Conservation (phyloP, 2,329 filamentous ascomycete genomes). For the Colletotrichum tofieldiae region DNA sequence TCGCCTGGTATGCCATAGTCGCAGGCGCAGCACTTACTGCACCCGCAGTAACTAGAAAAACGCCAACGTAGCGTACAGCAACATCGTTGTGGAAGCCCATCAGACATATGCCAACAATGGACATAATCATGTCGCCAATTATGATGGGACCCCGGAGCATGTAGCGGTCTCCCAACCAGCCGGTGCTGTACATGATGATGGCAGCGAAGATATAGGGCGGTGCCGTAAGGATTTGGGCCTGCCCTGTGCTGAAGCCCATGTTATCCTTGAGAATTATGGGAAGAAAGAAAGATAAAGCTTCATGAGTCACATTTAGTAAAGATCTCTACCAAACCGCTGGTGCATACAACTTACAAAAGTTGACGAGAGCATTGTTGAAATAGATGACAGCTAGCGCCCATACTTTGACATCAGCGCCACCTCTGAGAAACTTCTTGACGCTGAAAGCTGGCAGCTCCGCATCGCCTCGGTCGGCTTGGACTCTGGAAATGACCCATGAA, state of each 20-base stretch:
- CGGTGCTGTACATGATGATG: constrained; percentile 73
- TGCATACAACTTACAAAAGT: constrained; percentile 25
- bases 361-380: constrained; percentile 45
- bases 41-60: constrained; percentile 65
- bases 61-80: constrained; percentile 76
- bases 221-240: constrained; percentile 70
- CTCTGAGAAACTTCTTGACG: constrained; percentile 78
- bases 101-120: constrained; percentile 77
- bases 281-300: constrained; percentile 67
- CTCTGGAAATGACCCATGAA: constrained; percentile 75
- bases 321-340: neutral
- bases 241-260: constrained; percentile 49
- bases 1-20: constrained; percentile 40
- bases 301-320: constrained; percentile 54
- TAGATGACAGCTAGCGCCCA: constrained; percentile 63
- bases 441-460: constrained; percentile 77
- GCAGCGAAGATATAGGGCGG: constrained; percentile 74
- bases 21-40: constrained; percentile 33
- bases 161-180: constrained; percentile 77
- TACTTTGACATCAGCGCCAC: constrained; percentile 83
- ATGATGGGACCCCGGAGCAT: constrained; percentile 77
- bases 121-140: constrained; percentile 72
- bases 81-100: constrained; percentile 69
- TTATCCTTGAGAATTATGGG: constrained; percentile 67
- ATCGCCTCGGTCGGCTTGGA: constrained; percentile 77